phyloP scores from a whole-genome alignment of 106 monocot genomes.

The Platanthera zijinensis region DNA sequence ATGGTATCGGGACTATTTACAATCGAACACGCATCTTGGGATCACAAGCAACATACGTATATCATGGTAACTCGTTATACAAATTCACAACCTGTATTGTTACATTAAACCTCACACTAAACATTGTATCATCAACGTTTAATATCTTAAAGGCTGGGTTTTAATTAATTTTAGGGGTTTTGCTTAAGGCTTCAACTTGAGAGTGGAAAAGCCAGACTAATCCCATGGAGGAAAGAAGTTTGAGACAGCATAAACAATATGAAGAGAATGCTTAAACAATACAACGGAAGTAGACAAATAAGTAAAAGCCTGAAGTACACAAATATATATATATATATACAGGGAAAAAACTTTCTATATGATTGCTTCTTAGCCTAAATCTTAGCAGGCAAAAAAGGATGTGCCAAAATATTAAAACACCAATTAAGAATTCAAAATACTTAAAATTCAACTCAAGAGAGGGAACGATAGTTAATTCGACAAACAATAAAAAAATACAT shows the following conservation, averaged over 20 bases:
- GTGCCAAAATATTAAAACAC: background rate
- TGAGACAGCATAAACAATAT: background rate
- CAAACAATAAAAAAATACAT: too few relatives aligned
- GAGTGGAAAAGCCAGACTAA: background rate
- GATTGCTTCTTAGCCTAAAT: too few relatives aligned
- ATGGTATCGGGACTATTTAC: conserved; percentile 13
- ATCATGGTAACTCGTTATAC: background rate
- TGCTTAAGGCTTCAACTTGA: background rate
- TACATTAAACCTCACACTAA: background rate
- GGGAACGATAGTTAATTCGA: too few relatives aligned
- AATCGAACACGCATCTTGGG: background rate
- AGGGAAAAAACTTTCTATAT: too few relatives aligned
- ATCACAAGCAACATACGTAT: background rate
- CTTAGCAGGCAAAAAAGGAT: too few relatives aligned
- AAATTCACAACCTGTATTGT: background rate
- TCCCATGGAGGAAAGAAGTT: background rate
- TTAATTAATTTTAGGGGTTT: background rate
- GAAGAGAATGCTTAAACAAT: background rate
- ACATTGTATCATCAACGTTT: background rate
- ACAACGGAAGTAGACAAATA: too few relatives aligned
- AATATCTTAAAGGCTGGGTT: background rate
- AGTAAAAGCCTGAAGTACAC: too few relatives aligned
- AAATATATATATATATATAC: too few relatives aligned
- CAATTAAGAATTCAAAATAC: background rate
- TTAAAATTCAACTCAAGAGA: too few relatives aligned